Evolutionary conservation across 345 rosid genomes (phyloP), one percentile per base, ranked within the genome.

Genomic region (Kernera saxatilis): DNA sequence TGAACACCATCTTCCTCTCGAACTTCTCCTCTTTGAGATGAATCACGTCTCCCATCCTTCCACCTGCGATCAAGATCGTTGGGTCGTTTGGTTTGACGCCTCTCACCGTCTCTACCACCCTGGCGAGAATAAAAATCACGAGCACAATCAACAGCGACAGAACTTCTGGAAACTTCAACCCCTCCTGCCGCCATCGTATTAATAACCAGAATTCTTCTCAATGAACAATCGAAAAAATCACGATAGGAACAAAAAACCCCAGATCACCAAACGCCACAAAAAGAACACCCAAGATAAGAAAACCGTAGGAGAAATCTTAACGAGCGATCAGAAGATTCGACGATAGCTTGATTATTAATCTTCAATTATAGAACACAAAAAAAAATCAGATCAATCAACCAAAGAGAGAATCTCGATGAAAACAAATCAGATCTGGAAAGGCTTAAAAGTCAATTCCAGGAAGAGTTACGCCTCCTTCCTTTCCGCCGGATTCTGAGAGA

Each of bases 151-250:
- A 67, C 82, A 19, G 18, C 64, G 46, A 69, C 82, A 50, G 73
- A 76, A 54, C 83, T 81, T 70, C 82, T 78, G 22, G 84, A 81
- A 53, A 87, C 82, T 71, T 73, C 80, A 18, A 79, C 57, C 54
- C 87, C 84, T 65, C 96, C 93, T 87, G 92, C 78, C 79, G 92
- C 93, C 96, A 89, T 89, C 72, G 85, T 39, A 59, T 75, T 81
- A 72, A 80, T 76, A 81, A 82, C 89, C 88, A 88, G 73, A 84
- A 70, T 70, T 61, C 87, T 77, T 70, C 78, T 77, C 73, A 81
- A 82, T 84, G 32, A 84, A 82, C 75, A 72, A 76, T 52, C 40
- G 32, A 43, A 32, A 19, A 74, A 40, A 49, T 44, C 52, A 46
- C 64, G 13, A 70, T 1, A 36, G 21, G 7, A 58, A 2, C 13